These are phyloP conservation scores for Pelagophyceae sp. DNA, from an alignment of 352 stramenopile genomes.

Conservation along the genomic window DNA sequence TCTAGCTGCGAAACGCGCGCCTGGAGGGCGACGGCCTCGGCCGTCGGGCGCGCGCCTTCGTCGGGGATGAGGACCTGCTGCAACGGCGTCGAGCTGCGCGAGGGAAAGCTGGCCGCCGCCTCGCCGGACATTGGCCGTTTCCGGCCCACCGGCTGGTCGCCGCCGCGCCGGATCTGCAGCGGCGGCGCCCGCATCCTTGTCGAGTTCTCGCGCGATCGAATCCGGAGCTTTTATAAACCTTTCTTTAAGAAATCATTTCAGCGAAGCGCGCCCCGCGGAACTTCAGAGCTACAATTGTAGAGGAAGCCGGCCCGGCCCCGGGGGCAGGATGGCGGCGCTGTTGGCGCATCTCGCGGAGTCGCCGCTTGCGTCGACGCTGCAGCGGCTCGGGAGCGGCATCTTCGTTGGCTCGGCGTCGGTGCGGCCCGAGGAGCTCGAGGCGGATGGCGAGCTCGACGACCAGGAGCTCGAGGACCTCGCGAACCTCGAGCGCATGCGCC, in stretches of 20 bases:
- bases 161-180: background rate
- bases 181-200: background rate
- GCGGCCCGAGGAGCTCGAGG: background rate
- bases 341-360: background rate
- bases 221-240: too few relatives aligned
- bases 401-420: background rate
- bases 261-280: too few relatives aligned
- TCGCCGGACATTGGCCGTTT: background rate
- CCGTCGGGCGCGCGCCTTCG: background rate
- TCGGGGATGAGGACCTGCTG: background rate
- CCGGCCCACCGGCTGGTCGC: too few relatives aligned
- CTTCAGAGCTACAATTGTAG: too few relatives aligned
- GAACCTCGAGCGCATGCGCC: background rate
- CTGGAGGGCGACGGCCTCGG: background rate
- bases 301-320: too few relatives aligned
- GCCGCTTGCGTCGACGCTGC: background rate
- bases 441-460: background rate
- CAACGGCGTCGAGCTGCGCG: background rate
- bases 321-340: too few relatives aligned
- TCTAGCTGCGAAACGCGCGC: background rate
- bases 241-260: background rate
- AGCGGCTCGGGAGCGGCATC: background rate
- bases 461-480: background rate
- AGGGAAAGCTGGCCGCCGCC: too few relatives aligned
- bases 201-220: too few relatives aligned